Conservation (phyloP, 106 monocot species). For the Acanthochlamys bracteata region DNA sequence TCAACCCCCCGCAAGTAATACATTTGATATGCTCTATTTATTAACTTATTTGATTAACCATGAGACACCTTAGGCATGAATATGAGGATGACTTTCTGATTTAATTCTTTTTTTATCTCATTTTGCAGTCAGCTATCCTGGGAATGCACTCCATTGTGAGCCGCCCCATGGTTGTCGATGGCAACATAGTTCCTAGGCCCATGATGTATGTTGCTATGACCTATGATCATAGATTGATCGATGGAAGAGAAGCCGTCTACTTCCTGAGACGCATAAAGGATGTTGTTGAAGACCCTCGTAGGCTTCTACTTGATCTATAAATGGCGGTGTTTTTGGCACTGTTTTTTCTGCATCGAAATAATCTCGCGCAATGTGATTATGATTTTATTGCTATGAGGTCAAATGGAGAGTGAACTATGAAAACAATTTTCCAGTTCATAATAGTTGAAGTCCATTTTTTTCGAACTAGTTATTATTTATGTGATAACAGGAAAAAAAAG, state of each 20-base stretch:
- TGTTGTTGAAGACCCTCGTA: slow-evolving; percentile 81
- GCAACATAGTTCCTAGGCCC: slow-evolving; percentile 56
- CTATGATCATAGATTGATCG: slow-evolving; percentile 85
- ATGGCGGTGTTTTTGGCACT: not conserved
- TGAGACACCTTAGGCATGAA: too few species aligned
- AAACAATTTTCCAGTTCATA: too few species aligned
- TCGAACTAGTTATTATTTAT: too few species aligned
- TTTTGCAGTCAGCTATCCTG: slow-evolving; percentile 74
- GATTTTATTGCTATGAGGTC: too few species aligned
- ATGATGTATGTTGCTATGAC: slow-evolving; percentile 96
- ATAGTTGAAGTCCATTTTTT: too few species aligned
- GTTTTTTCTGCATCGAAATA: not conserved
- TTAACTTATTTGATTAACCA: too few species aligned
- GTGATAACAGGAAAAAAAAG: too few species aligned
- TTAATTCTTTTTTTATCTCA: not conserved
- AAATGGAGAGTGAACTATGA: too few species aligned
- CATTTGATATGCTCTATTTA: not conserved
- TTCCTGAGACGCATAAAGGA: slow-evolving; percentile 85
- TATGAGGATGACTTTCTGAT: not conserved
- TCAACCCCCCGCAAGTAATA: slow-evolving; percentile 83
- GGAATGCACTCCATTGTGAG: slow-evolving; percentile 86
- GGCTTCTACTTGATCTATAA: slow-evolving; percentile 82
- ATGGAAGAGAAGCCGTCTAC: slow-evolving; percentile 90
- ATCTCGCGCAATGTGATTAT: not conserved
- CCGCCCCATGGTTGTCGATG: slow-evolving; percentile 70